Conservation (phyloP, 75 land plant species). For the Pseudotsuga menziesii region DNA sequence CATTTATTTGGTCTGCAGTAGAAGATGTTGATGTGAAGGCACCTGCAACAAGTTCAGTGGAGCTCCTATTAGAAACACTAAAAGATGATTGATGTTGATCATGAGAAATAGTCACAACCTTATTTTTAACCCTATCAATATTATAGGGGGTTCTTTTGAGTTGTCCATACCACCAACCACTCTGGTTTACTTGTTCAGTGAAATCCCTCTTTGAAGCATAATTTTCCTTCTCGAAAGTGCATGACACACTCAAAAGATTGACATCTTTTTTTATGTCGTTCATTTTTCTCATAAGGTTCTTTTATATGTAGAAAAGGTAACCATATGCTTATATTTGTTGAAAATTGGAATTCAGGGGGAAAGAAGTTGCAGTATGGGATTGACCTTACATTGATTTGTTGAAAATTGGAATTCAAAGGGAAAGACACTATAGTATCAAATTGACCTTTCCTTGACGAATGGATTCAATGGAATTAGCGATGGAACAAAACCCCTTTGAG, state of each 20-base stretch:
- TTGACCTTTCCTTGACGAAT: slow-evolving; percentile 69
- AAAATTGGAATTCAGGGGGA: background rate
- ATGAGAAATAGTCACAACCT: background rate
- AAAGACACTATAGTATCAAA: background rate
- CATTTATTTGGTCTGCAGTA: no score
- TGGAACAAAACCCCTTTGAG: slow-evolving; percentile 57
- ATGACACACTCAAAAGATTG: background rate
- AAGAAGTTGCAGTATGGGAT: slow-evolving; percentile 5
- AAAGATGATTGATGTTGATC: background rate
- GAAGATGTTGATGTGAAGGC: no score
- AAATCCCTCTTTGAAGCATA: background rate
- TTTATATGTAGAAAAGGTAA: background rate
- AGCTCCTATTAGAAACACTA: no score
- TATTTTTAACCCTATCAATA: background rate
- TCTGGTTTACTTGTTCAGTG: background rate
- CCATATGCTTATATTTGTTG: background rate
- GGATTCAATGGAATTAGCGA: slow-evolving; percentile 66
- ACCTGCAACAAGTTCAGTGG: no score
- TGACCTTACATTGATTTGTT: slow-evolving; percentile 36
- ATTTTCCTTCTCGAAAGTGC: background rate
- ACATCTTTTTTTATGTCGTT: background rate
- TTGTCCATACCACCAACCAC: background rate
- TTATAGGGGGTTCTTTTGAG: background rate
- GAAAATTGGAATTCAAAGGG: background rate
- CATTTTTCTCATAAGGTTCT: background rate